phyloP scores from a whole-genome alignment of 257 asterid species.

The Asclepias syriaca region DNA sequence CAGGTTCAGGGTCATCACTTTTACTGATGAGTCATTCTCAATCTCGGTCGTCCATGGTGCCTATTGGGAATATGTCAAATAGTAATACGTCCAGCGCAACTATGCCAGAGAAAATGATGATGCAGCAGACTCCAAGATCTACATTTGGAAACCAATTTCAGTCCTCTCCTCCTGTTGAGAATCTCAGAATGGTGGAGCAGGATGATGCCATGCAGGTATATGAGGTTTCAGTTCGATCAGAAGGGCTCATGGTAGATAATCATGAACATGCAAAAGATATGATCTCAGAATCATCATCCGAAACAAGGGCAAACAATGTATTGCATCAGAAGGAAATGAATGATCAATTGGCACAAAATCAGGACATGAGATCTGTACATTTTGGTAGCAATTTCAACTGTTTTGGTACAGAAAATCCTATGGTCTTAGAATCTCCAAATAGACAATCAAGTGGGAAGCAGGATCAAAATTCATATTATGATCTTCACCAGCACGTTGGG shows the following conservation, averaged over 20 bases:
- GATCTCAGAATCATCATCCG: slow-evolving; percentile 21
- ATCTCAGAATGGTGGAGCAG: slow-evolving; percentile 59
- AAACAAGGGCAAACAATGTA: slow-evolving; percentile 4
- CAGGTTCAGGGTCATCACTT: slow-evolving; percentile 10
- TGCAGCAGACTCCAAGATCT: slow-evolving; percentile 19
- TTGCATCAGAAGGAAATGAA: slow-evolving; percentile 16
- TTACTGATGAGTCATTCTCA: slow-evolving; percentile 19
- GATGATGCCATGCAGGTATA: slow-evolving; percentile 63
- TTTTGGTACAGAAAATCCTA: slow-evolving; percentile 20
- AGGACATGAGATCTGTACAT: slow-evolving; percentile 8
- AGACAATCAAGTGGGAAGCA: slow-evolving; percentile 21
- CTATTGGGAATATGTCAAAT: slow-evolving; percentile 12
- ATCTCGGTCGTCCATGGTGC: slow-evolving; percentile 14
- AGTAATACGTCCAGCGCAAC: slow-evolving; percentile 26
- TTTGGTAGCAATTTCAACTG: slow-evolving; percentile 7
- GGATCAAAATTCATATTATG: slow-evolving; percentile 17
- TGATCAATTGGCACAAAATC: slow-evolving; percentile 9
- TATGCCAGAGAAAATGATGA: slow-evolving; percentile 21
- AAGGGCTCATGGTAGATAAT: slow-evolving; percentile 22
- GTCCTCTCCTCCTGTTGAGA: slow-evolving; percentile 24
- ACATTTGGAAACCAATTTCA: slow-evolving; percentile 23
- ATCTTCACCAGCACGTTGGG: slow-evolving; percentile 1
- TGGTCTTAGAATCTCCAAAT: slow-evolving; percentile 9
- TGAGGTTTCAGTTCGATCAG: slow-evolving; percentile 42
- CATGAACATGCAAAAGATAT: slow-evolving; percentile 15